Base-by-base conservation (phyloP, 2,329 filamentous ascomycete genomes). In the Penicillium glabrum region DNA sequence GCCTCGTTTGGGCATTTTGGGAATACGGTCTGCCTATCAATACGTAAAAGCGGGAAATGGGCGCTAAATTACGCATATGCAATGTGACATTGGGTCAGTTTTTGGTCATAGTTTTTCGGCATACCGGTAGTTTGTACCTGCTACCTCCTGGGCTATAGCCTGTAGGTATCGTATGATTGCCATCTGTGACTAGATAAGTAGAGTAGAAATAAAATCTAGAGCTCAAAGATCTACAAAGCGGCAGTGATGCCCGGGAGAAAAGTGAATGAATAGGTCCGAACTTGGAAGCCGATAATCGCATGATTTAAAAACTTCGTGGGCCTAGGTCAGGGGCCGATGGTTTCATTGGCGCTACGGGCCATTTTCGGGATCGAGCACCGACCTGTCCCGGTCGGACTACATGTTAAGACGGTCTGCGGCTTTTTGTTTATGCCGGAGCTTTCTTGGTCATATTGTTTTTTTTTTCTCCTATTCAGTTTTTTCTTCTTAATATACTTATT, bases 311-410 rank as follows among this genome's bases (percentile, higher is more conserved):
- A 19, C 5, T 1, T 29, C 16, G 23, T 33, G 11, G 50, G 9
- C 46, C 53, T 39, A 37, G 11, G 16, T 23, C 44, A 50, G 23
- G 33, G 24, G 19, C 21, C 33, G 35, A 51, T 43, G 21, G 46
- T 31, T 41, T 41, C 31, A 33, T 27, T 9, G 29, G 44, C 50
- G 47, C 54, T 52, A 50, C 48, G 51, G 54, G 35, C 53, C 43
- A 51, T 35, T 51, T 53, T 53, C 61, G 60, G 61, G 49, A 51
- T 48, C 37, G 47, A 13, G 44, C 47, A 49, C 55, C 54, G 58
- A 53, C 33, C 35, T 57, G 39, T 58, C 54, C 58, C 60, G 51
- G 27, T 52, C 49, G 43, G 45, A 37, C 29, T 58, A 37, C 24
- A 41, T 53, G 33, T 21, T 21, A 56, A 48, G 27, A 47, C 16